Conservation (phyloP, 129 eudicot genomes). For the Artemisia tridentata region DNA sequence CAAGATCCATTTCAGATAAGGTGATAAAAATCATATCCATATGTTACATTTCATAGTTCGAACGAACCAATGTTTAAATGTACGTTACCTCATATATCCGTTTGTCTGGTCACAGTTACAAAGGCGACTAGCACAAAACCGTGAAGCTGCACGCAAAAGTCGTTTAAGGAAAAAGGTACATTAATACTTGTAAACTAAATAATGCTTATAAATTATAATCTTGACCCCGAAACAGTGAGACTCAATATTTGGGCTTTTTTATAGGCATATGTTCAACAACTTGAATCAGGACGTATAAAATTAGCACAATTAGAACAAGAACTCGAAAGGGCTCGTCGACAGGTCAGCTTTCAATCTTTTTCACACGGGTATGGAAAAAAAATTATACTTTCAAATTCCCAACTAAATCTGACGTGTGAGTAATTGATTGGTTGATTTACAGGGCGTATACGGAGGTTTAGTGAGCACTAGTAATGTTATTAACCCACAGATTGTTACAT, state of each 20-base stretch:
- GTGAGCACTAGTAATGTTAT: constrained; percentile 36
- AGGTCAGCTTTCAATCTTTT: constrained; percentile 41
- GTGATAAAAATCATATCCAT: constrained; percentile 30
- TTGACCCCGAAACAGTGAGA: not conserved
- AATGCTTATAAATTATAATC: not conserved
- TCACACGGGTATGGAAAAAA: not conserved
- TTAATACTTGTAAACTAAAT: not conserved
- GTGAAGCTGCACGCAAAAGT: constrained; percentile 97
- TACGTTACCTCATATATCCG: not conserved
- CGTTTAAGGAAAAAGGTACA: constrained; percentile 82
- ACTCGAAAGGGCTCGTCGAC: constrained; percentile 73
- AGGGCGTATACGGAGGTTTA: constrained; percentile 59
- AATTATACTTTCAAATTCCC: not conserved
- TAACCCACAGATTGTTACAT: constrained; percentile 64
- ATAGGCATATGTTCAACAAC: constrained; percentile 89
- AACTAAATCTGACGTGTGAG: constrained; percentile 26
- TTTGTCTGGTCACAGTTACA: constrained; percentile 46
- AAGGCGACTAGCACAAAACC: constrained; percentile 95
- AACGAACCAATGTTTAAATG: not conserved
- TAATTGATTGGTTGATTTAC: constrained; percentile 28
- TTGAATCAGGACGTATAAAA: constrained; percentile 86
- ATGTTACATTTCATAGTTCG: not conserved
- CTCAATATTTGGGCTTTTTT: not conserved
- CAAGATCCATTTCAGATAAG: constrained; percentile 63
- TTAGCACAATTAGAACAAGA: constrained; percentile 81